A percentile compares a stretch with the other conserved stretches of the same genome.
Conservation (phyloP, 1,139 yeast genomes). For the Pichia sp. region DNA sequence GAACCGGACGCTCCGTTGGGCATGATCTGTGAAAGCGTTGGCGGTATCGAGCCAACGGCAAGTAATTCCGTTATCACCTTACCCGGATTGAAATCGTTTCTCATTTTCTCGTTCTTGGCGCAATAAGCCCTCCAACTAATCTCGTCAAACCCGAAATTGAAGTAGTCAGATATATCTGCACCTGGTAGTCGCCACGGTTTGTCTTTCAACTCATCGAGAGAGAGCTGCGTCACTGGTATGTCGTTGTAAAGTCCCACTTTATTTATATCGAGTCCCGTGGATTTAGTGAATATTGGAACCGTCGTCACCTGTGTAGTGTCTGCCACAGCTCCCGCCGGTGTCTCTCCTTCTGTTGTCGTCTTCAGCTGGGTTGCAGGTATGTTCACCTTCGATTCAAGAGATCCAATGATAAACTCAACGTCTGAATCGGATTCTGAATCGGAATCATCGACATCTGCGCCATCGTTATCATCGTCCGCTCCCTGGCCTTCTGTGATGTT, state of each 20-base stretch:
- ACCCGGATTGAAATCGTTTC: conserved; percentile 73
- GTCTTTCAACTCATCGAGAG: conserved; percentile 76
- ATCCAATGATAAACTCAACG: conserved; percentile 58
- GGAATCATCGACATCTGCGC: conserved; percentile 34
- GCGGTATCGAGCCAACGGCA: conserved; percentile 29
- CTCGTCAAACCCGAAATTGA: conserved; percentile 95
- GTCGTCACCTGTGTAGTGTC: conserved; percentile 28
- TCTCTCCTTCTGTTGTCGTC: conserved; percentile 28
- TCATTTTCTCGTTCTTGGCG: conserved; percentile 75
- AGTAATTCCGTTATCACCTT: conserved; percentile 42
- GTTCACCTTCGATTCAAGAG: conserved; percentile 32
- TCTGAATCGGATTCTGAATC: conserved; percentile 47
- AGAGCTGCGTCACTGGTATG: conserved; percentile 76
- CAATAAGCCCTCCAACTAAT: conserved; percentile 94
- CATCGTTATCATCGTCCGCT: conserved; percentile 29
- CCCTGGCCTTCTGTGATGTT: conserved; percentile 18
- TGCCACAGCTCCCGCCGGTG: conserved; percentile 28
- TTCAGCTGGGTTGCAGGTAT: conserved; percentile 5
- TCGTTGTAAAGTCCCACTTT: conserved; percentile 80
- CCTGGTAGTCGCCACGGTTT: conserved; percentile 99
- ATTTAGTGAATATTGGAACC: conserved; percentile 28
- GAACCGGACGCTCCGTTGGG: conserved; percentile 14
- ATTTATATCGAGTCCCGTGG: conserved; percentile 55
- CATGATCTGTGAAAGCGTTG: conserved; percentile 23
- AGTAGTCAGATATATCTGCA: conserved; percentile 89